phyloP scores from a whole-genome alignment of 805 yeast species.

The Pichia deserticola region DNA sequence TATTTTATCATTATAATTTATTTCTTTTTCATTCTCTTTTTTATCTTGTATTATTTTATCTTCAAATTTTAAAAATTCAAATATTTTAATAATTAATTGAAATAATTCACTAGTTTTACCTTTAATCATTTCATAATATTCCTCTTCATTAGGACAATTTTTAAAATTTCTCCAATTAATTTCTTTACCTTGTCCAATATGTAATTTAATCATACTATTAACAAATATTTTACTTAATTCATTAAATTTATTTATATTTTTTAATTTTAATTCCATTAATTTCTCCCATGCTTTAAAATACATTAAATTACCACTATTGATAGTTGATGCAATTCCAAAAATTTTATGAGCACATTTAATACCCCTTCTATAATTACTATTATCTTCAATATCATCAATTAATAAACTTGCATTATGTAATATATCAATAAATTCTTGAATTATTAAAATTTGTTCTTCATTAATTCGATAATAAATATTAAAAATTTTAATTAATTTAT shows the following conservation, averaged over 20 bases:
- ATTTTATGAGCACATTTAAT: conserved; percentile 69
- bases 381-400: conserved; percentile 87
- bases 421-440: conserved; percentile 46
- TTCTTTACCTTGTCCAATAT: conserved; percentile 86
- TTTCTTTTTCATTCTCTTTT: neutral
- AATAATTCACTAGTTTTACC: conserved; percentile 88
- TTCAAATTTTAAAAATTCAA: conserved; percentile 28
- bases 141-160: conserved; percentile 49
- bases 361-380: conserved; percentile 65
- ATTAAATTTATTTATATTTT: neutral
- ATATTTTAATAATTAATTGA: conserved; percentile 60
- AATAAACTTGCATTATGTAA: conserved; percentile 61
- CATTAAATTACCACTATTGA: conserved; percentile 78
- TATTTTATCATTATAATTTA: too few relatives aligned
- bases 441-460: conserved; percentile 26
- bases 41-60: neutral
- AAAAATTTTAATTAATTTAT: conserved; percentile 42
- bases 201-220: conserved; percentile 74
- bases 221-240: conserved; percentile 35
- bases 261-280: conserved; percentile 23
- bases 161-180: conserved; percentile 76
- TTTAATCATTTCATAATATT: conserved; percentile 75
- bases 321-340: conserved; percentile 72
- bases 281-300: conserved; percentile 63
- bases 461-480: conserved; percentile 44